These are phyloP conservation scores for Tolypocladium endophyticum DNA, from an alignment of 2,329 filamentous ascomycete species.

Conservation along the genomic window DNA sequence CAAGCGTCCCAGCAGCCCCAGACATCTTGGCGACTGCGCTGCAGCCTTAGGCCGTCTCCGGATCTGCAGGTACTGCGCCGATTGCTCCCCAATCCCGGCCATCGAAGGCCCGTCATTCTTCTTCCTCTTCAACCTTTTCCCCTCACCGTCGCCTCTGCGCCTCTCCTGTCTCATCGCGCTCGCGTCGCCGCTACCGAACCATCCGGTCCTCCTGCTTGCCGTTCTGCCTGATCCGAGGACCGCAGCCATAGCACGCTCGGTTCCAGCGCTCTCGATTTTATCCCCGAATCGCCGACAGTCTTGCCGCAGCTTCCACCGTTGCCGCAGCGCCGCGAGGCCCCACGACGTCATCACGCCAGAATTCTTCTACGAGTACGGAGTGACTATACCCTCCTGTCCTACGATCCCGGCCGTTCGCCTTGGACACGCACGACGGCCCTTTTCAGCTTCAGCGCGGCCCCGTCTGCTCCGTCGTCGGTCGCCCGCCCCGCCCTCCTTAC, in stretches of 20 bases:
- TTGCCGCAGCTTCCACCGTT: slow-evolving; percentile 5
- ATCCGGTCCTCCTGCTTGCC: not conserved
- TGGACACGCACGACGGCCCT: slow-evolving; percentile 38
- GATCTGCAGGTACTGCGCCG: slow-evolving; percentile 11
- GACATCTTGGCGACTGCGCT: not conserved
- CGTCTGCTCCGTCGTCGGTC: slow-evolving; percentile 38
- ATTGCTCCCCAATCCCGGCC: slow-evolving; percentile 5
- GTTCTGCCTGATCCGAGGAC: not conserved
- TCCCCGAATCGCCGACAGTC: slow-evolving; percentile 7
- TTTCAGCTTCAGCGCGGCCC: slow-evolving; percentile 32
- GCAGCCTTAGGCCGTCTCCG: slow-evolving; percentile 4
- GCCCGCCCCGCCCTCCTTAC: slow-evolving; percentile 44
- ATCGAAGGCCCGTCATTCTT: not conserved
- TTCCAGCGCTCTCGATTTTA: slow-evolving; percentile 4
- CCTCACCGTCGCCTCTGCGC: not conserved
- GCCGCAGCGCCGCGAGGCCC: slow-evolving; percentile 6
- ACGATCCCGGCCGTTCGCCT: slow-evolving; percentile 14
- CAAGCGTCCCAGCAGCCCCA: not conserved
- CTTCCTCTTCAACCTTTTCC: not conserved
- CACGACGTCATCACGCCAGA: slow-evolving; percentile 9
- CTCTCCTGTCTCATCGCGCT: slow-evolving; percentile 1
- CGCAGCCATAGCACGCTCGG: not conserved
- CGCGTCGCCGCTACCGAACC: not conserved
- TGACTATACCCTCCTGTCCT: slow-evolving; percentile 3
- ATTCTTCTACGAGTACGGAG: too few species aligned